Percentiles rank a stretch among this genome's conserved stretches.
Evolutionary conservation across 441 rosid genomes (phyloP).

Genomic region (Kokia cookei): DNA sequence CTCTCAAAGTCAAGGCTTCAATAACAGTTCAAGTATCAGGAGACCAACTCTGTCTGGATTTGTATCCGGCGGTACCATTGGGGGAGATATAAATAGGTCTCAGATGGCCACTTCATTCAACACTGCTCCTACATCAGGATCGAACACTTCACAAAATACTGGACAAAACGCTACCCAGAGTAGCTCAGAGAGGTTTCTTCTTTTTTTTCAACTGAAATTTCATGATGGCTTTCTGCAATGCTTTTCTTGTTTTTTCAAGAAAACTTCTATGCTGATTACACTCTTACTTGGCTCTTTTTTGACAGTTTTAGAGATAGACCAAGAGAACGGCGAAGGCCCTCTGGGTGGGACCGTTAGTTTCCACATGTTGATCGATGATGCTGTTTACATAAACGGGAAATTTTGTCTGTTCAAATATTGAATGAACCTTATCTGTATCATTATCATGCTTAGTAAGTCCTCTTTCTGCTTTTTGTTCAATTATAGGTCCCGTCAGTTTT

Average conservation of each 20-base stretch:
- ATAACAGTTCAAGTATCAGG: constrained; percentile 34
- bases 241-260: not conserved
- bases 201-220: not conserved
- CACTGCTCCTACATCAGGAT: constrained; percentile 26
- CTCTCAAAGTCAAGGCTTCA: constrained; percentile 38
- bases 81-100: constrained; percentile 53
- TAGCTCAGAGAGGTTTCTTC: constrained; percentile 38
- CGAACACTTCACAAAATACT: constrained; percentile 24
- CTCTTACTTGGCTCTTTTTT: not conserved
- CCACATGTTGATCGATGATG: not conserved
- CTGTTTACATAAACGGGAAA: not conserved
- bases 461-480: not conserved
- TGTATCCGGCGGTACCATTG: constrained; percentile 85
- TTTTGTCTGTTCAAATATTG: constrained; percentile 10
- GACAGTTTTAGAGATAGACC: constrained; percentile 59
- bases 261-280: constrained; percentile 11
- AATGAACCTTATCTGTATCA: constrained; percentile 16
- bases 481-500: constrained; percentile 3
- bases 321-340: constrained; percentile 79
- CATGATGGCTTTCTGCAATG: not conserved
- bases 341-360: constrained; percentile 81
- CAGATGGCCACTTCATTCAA: constrained; percentile 22
- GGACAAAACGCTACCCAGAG: constrained; percentile 33
- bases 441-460: constrained; percentile 17
- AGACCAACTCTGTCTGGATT: constrained; percentile 75